phyloP scores from a whole-genome alignment of 75 land plant species.

The Selaginella moellendorffii region DNA sequence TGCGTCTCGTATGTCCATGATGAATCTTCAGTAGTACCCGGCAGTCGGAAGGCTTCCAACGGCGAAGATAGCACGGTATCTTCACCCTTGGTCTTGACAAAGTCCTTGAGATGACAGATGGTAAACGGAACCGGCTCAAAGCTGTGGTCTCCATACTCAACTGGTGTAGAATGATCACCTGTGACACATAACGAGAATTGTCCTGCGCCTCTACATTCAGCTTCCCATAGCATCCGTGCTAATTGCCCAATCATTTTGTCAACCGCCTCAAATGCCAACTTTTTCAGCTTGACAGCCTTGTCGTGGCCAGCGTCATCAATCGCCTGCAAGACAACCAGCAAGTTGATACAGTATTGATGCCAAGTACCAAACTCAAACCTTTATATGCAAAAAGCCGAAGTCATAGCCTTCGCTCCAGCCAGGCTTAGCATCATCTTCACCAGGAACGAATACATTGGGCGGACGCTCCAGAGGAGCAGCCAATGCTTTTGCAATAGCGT shows the following conservation, averaged over 20 bases:
- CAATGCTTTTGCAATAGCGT: slow-evolving; percentile 75
- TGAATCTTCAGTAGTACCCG: slow-evolving; percentile 26
- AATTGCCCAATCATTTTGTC: slow-evolving; percentile 75
- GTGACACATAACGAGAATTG: slow-evolving; percentile 73
- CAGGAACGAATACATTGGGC: slow-evolving; percentile 76
- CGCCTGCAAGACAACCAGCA: slow-evolving; percentile 36
- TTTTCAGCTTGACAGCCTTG: slow-evolving; percentile 71
- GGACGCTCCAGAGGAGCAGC: slow-evolving; percentile 60
- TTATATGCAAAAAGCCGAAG: slow-evolving; percentile 93
- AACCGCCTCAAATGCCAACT: slow-evolving; percentile 76
- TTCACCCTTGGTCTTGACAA: slow-evolving; percentile 63
- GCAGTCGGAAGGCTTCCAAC: slow-evolving; percentile 59
- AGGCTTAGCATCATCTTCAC: slow-evolving; percentile 59
- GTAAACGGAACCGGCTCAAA: slow-evolving; percentile 90
- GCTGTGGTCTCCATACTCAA: slow-evolving; percentile 98
- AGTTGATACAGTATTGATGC: too few relatives aligned
- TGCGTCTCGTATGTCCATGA: neutral
- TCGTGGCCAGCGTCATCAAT: slow-evolving; percentile 99
- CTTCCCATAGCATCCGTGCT: slow-evolving; percentile 75
- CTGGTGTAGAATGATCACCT: slow-evolving; percentile 97
- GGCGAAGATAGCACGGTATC: slow-evolving; percentile 22
- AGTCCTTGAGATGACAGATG: slow-evolving; percentile 61
- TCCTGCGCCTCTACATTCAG: slow-evolving; percentile 43
- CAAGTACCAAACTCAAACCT: too few relatives aligned
- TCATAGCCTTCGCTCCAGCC: slow-evolving; percentile 80